These are phyloP conservation scores for Globisporangium lucens DNA, from an alignment of 352 stramenopile species.

Conservation along the genomic window DNA sequence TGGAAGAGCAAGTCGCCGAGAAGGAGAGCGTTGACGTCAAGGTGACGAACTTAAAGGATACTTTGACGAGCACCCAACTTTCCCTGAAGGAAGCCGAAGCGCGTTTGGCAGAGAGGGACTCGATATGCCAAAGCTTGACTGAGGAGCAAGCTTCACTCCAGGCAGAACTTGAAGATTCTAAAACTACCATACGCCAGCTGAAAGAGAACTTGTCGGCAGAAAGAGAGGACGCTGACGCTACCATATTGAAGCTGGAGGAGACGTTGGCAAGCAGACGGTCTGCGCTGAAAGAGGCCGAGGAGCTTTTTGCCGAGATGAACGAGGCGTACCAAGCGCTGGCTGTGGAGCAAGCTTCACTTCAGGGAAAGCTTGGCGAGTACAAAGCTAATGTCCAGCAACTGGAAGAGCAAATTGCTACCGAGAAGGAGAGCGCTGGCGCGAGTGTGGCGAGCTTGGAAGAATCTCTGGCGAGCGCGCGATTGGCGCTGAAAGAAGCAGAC, in stretches of 20 bases:
- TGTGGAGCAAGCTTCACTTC: not conserved
- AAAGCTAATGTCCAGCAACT: constrained; percentile 9
- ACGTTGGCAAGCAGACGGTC: not conserved
- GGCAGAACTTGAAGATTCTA: not conserved
- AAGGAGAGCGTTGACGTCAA: constrained; percentile 10
- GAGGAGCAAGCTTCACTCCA: constrained; percentile 2
- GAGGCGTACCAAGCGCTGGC: not conserved
- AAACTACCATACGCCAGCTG: not conserved
- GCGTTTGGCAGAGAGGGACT: constrained; percentile 12
- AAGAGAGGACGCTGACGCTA: not conserved
- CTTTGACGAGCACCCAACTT: constrained; percentile 2
- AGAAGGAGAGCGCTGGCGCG: not conserved
- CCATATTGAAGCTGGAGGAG: constrained; percentile 1
- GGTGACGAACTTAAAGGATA: constrained; percentile 3
- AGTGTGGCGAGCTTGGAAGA: not conserved
- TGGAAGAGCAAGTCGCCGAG: constrained; percentile 17
- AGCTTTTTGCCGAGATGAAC: not conserved
- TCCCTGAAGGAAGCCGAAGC: constrained; percentile 12
- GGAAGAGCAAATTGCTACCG: constrained; percentile 6
- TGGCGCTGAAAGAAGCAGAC: not conserved
- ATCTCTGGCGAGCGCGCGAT: not conserved
- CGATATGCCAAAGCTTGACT: not conserved
- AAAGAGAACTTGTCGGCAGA: not conserved
- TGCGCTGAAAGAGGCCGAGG: not conserved
- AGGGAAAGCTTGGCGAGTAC: not conserved